Evolutionary conservation across 179 eudicot genomes (phyloP).

Genomic region (Patellifolia procumbens): DNA sequence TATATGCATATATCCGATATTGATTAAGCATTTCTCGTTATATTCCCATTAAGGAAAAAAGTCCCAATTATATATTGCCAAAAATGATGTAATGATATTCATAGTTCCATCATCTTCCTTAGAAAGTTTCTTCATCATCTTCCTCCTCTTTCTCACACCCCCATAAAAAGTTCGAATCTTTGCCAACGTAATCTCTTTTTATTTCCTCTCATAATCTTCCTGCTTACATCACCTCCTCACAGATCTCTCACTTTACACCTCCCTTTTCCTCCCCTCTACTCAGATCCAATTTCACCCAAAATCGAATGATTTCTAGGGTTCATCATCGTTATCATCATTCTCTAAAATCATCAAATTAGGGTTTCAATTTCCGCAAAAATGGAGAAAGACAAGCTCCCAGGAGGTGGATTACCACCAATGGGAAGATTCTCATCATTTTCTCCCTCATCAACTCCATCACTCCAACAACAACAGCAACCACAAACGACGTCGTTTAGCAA

Average conservation of each 20-base stretch:
- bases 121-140: background rate
- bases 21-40: too few relatives aligned
- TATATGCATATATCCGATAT: too few relatives aligned
- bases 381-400: slow-evolving; percentile 40
- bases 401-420: slow-evolving; percentile 38
- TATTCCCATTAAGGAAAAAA: too few relatives aligned
- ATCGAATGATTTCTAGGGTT: slow-evolving; percentile 14
- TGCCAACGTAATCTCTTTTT: background rate
- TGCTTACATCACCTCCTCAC: background rate
- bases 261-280: background rate
- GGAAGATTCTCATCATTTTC: slow-evolving; percentile 35
- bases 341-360: background rate
- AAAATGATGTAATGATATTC: too few relatives aligned
- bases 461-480: slow-evolving; percentile 20
- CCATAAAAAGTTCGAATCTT: background rate
- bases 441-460: slow-evolving; percentile 6
- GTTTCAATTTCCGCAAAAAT: slow-evolving; percentile 12
- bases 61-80: too few relatives aligned
- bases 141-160: background rate
- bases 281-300: background rate
- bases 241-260: background rate
- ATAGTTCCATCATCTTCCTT: background rate
- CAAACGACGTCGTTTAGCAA: slow-evolving; percentile 53
- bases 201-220: background rate
- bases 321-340: background rate